A percentile compares a stretch with the other conserved stretches of the same genome.
Evolutionary conservation across 768 basidiomycete species (phyloP).

Genomic region (Leccinum longicurvipes): DNA sequence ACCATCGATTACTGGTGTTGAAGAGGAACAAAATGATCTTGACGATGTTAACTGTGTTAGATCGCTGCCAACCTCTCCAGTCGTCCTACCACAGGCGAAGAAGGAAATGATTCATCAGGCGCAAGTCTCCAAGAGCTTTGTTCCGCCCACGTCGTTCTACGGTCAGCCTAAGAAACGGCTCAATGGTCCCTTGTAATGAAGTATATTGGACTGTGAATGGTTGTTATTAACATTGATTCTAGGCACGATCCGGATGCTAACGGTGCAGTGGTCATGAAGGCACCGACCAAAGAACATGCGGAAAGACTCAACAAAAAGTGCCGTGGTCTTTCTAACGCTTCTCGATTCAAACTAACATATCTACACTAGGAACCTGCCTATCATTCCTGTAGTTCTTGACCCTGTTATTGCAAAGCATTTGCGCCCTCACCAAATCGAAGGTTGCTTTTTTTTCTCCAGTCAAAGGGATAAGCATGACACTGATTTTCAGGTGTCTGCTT

Average conservation of each 20-base stretch:
- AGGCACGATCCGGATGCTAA: conserved; percentile 78
- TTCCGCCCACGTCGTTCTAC: conserved; percentile 65
- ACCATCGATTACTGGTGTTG: conserved; percentile 40
- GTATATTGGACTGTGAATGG: background rate
- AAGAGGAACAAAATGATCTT: conserved; percentile 25
- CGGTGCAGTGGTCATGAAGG: conserved; percentile 84
- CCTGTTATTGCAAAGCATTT: conserved; percentile 75
- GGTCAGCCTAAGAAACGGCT: conserved; percentile 35
- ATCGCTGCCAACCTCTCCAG: conserved; percentile 14
- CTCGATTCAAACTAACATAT: conserved; percentile 2
- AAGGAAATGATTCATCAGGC: conserved; percentile 23
- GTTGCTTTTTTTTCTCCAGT: conserved; percentile 36
- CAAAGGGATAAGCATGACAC: background rate
- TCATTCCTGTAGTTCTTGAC: conserved; percentile 86
- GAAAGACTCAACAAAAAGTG: conserved; percentile 71
- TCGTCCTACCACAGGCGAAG: conserved; percentile 4
- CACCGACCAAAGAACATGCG: conserved; percentile 65
- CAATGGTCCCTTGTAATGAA: conserved; percentile 20
- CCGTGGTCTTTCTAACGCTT: background rate
- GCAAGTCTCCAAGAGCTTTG: conserved; percentile 30
- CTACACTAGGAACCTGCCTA: conserved; percentile 48
- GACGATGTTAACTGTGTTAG: conserved; percentile 14
- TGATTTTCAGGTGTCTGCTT: conserved; percentile 66
- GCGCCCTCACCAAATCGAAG: conserved; percentile 89
- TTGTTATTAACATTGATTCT: background rate